Evolutionary conservation across 495 filamentous ascomycete genomes (phyloP), one percentile per base, ranked within the genome.

Genomic region (Lentithecium fluviatile): DNA sequence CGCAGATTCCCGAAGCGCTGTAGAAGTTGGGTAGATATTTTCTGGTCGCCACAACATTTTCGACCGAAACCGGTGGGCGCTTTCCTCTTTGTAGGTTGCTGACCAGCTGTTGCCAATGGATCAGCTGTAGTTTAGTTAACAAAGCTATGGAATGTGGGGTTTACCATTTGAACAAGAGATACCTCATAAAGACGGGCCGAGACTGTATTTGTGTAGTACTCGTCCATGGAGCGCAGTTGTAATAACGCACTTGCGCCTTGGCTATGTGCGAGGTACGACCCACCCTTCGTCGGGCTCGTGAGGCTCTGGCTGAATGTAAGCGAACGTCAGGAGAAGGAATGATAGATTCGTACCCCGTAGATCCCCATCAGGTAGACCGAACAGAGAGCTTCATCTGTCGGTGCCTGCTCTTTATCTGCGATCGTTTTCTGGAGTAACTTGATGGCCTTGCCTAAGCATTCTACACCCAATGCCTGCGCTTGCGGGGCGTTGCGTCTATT

Each of bases 331-430:
- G 13, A 12, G 24, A 20, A 20, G 6, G 26, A 51, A 20, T 13
- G 21, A 24, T 12, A 10, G 25, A 17, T 13, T 43, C 6, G 17
- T 56, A 65, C 62, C 57, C 60, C 63, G 15, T 52, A 66, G 11
- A 66, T n/a, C 10, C 63, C 63, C n/a, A 66, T 45, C 11, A 61
- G 21, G 40, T 66, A 61, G 7, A 57, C 56, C 4, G 57, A 15
- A 20, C 36, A 26, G 6, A 66, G 52, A 6, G 42, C 47, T n/a
- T 52, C 45, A 25, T 66, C 56, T 19, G 46, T 51, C 2, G 17
- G 13, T 12, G 63, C 51, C 23, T 61, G 45, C 4, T 38, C 40
- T 8, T 26, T 37, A 26, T 61, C 58, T 37, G 45, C 32, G 8
- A 66, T 53, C 2, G 57, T 45, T 21, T 36, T 26, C 25, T 61